Base-by-base conservation (phyloP, 768 basidiomycete species). In the Mycena amicta region DNA sequence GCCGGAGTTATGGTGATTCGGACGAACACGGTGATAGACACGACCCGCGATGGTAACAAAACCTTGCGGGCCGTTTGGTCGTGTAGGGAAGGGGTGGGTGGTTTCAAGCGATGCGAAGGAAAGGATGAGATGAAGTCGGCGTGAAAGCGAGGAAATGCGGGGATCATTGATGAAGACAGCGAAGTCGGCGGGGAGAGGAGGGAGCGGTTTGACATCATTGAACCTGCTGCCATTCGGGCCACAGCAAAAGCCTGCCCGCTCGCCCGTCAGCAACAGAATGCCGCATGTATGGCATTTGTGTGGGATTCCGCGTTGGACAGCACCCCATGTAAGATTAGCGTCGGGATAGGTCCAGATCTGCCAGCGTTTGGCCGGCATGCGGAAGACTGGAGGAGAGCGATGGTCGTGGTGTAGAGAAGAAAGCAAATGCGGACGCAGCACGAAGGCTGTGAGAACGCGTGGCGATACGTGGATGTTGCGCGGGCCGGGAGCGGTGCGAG, bases 41-140 rank as follows among this genome's bases (percentile, higher is more conserved):
- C 53, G 50, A 1, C 70, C 69, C 50, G 62, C 55, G 31, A 70
- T 59, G 1, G 67, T 60, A 27, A 68, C 3, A 20, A 43, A 51
- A 33, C 53, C 53, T 18, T 39, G 53, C 2, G 53, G 53, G 18
- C 53, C 53, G 33, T 18, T 8, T 41, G 37, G 22, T 8, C n/a
- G 8, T 16, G 47, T 25, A 3, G 64, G 63, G 45, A 71, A 67
- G 8, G 26, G 41, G 6, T 52, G 56, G 3, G 64, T 63, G 3
- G 66, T 55, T 49, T 68, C 60, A 15, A 67, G 25, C 8, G 67
- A 56, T 29, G 70, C 66, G 51, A 70, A 70, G 18, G 66, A 67
- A 31, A 67, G 64, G 18, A 70, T 23, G 20, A 67, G 55, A 52
- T 70, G 69, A 23, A 70, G 59, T 18, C 28, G 55, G 5, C 64